phyloP scores from a whole-genome alignment of 345 rosid genomes.

The Rhodomyrtus tomentosa region DNA sequence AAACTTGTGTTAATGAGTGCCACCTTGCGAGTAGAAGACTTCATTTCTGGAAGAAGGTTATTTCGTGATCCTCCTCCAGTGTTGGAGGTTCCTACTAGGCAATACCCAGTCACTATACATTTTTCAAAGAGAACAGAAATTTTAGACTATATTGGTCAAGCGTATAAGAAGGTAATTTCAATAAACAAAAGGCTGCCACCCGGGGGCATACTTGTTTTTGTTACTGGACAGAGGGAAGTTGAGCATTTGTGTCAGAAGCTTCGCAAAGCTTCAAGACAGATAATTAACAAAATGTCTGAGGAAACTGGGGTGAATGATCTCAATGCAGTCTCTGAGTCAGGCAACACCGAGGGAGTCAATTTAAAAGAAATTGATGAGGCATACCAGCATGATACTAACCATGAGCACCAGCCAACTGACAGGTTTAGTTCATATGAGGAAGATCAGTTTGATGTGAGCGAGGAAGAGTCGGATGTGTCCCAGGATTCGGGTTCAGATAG shows the following conservation, averaged over 20 bases:
- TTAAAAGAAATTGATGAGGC: constrained; percentile 80
- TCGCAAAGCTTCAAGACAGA: constrained; percentile 44
- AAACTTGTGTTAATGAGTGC: constrained; percentile 94
- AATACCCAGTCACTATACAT: constrained; percentile 63
- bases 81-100: constrained; percentile 74
- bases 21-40: constrained; percentile 75
- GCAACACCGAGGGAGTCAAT: constrained; percentile 28
- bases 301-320: constrained; percentile 15
- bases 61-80: constrained; percentile 62
- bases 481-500: constrained; percentile 49
- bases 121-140: constrained; percentile 78
- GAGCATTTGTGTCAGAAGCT: constrained; percentile 65
- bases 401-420: constrained; percentile 26
- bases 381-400: constrained; percentile 27
- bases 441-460: constrained; percentile 28
- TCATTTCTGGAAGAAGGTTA: constrained; percentile 53
- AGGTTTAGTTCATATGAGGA: constrained; percentile 45
- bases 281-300: constrained; percentile 13
- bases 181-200: constrained; percentile 79
- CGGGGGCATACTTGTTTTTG: constrained; percentile 89
- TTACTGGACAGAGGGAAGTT: constrained; percentile 94
- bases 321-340: constrained; percentile 16
- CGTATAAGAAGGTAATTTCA: constrained; percentile 75
- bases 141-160: constrained; percentile 81
- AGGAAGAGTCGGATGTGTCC: constrained; percentile 36